phyloP scores from a whole-genome alignment of 768 basidiomycete species.

The Amylocystis lapponica region DNA sequence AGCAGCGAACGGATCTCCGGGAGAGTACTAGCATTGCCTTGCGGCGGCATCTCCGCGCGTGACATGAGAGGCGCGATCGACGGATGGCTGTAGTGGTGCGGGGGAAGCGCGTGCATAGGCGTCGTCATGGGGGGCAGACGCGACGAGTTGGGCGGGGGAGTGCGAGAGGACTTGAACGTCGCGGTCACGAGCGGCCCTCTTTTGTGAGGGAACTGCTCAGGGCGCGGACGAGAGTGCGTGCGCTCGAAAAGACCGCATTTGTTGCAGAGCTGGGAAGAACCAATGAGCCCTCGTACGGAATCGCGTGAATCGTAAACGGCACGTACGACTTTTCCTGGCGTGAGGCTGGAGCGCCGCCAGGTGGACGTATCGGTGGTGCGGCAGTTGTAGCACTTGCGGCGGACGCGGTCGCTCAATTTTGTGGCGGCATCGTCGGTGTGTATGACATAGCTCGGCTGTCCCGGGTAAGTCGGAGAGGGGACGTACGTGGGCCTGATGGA shows the following conservation, averaged over 20 bases:
- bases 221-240: constrained; percentile 72
- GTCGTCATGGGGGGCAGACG: constrained; percentile 34
- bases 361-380: constrained; percentile 82
- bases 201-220: constrained; percentile 79
- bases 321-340: constrained; percentile 71
- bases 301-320: neutral
- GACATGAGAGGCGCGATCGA: constrained; percentile 43
- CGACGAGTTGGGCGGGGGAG: constrained; percentile 39
- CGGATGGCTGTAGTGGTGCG: constrained; percentile 48
- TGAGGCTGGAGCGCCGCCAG: constrained; percentile 72
- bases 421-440: constrained; percentile 78
- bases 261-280: constrained; percentile 35
- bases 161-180: constrained; percentile 35
- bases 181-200: constrained; percentile 59
- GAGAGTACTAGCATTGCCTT: constrained; percentile 29
- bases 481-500: constrained; percentile 19
- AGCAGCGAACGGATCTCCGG: constrained; percentile 47
- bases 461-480: constrained; percentile 31
- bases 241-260: constrained; percentile 81
- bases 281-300: neutral
- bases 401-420: constrained; percentile 71
- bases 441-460: constrained; percentile 34
- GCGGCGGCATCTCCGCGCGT: constrained; percentile 24
- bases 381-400: constrained; percentile 78
- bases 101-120: constrained; percentile 32